Base-by-base conservation (phyloP, 768 basidiomycete species). In the Clavulina sp. region DNA sequence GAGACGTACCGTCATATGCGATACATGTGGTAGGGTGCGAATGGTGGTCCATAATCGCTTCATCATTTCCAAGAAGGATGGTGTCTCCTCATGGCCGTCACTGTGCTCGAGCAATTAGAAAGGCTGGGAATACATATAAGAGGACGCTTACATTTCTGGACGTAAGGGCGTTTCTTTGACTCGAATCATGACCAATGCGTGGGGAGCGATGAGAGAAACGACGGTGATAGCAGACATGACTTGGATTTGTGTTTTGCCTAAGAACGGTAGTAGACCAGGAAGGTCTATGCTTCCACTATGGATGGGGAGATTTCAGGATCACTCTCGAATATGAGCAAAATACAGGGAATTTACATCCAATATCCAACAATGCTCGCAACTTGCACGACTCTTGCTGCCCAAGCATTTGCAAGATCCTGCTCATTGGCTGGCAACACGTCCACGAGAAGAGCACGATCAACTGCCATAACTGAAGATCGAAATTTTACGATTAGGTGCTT, bases 221-320 rank as follows among this genome's bases (percentile, higher is more conserved):
- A 21, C 33, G 24, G 47, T 21, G 16, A 52, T 19, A 26, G 32
- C 40, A 24, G 51, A 52, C 7, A 49, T 16, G n/a, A 52, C 24
- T 26, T 52, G 47, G 7, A 52, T 47, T 30, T 52, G 51, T 9
- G 51, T 52, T 4, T 29, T 16, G 47, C 51, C 51, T 4, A 52
- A 26, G 21, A n/a, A 52, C 18, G 51, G 51, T 21, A 52, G 32
- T 46, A 46, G 13, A 13, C 26, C 26, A 9, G 43, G 43, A 9
- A 46, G 43, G 26, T 46, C 1, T 9, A 46, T 9, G 43, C 26
- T 46, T 13, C 43, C 43, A 13, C 43, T 46, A 28, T 46, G 13
- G 43, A 26, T 9, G 9, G 13, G 43, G 26, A 28, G 43, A 13
- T 13, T 9, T n/a, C n/a, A n/a, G n/a, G n/a, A n/a, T n/a, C n/a